Conservation (phyloP, 2,329 filamentous ascomycete genomes). For the Bipolaris victoriae region DNA sequence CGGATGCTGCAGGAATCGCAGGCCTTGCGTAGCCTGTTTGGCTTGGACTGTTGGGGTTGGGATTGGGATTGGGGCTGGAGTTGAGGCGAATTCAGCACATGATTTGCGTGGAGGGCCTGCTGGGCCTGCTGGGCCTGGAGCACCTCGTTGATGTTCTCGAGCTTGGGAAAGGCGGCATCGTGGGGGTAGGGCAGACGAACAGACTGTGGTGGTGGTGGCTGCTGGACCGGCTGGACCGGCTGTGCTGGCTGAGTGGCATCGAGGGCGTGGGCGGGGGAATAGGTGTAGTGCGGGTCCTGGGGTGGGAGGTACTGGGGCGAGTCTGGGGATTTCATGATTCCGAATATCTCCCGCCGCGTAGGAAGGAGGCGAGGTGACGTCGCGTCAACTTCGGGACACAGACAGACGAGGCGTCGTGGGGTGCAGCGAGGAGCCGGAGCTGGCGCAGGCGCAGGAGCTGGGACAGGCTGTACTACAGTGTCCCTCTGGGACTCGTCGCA, state of each 20-base stretch:
- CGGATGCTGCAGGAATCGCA: slow-evolving; percentile 53
- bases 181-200: slow-evolving; percentile 30
- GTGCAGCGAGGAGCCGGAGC: slow-evolving; percentile 7
- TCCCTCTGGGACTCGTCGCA: neutral
- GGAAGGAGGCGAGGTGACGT: slow-evolving; percentile 17
- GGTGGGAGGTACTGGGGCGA: slow-evolving; percentile 28
- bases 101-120: slow-evolving; percentile 46
- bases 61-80: slow-evolving; percentile 12
- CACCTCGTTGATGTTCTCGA: slow-evolving; percentile 47
- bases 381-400: slow-evolving; percentile 15
- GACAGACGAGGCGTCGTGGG: neutral
- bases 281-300: slow-evolving; percentile 42
- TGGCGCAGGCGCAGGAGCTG: neutral
- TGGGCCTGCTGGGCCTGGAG: slow-evolving; percentile 46
- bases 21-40: slow-evolving; percentile 49
- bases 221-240: neutral
- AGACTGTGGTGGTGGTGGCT: slow-evolving; percentile 11
- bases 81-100: slow-evolving; percentile 33
- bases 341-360: slow-evolving; percentile 25
- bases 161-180: slow-evolving; percentile 40
- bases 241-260: slow-evolving; percentile 7
- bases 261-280: slow-evolving; percentile 18
- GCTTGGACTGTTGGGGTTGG: slow-evolving; percentile 34
- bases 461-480: neutral
- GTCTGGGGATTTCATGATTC: slow-evolving; percentile 20